Evolutionary conservation across 768 basidiomycete species (phyloP), one percentile per base, ranked within the genome.

Genomic region (Nevesoporus exiguus): DNA sequence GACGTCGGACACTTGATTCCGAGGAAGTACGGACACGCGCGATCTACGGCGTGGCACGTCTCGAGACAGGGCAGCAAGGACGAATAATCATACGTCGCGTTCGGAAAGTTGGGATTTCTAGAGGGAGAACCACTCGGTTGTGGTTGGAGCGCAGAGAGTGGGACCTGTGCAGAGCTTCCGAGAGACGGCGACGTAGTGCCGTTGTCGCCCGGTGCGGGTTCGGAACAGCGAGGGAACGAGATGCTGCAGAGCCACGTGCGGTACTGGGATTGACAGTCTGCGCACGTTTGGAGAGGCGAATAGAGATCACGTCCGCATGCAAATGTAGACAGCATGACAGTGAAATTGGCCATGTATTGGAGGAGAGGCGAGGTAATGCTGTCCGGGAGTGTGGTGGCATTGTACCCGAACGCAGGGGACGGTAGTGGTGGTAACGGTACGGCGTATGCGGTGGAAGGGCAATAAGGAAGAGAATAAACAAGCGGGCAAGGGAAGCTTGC

Each of bases 221-320:
- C 90, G 14, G 79, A 77, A 56, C 92, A 94, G 24, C 92, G 81
- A 14, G 89, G 82, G 63, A 95, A 79, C 9, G 84, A 82, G 15
- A 86, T 71, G 21, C 81, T 67, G 70, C 93, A 95, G 31, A 89
- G 78, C 90, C 90, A 95, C 31, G 73, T 75, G 31, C 86, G 79
- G 66, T 94, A 95, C 22, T 81, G 82, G 21, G 69, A 68, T 57
- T 85, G 80, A 62, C 92, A 94, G 66, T 89, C 85, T 14, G 80
- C 76, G 63, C 93, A 95, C 4, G 82, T 81, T 25, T 88, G 81
- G 21, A 93, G 69, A 0, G 88, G 86, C 7, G 89, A 92, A 72
- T 92, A 95, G 51, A 76, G 64, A 64, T 93, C 90, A 27, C 88
- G 80, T 17, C 89, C 88, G 65, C 93, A 94, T 1, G 90, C 80